A percentile compares a stretch with the other conserved stretches of the same genome.
Conservation (phyloP, 306 rosid species). For the Quercus engelmannii region DNA sequence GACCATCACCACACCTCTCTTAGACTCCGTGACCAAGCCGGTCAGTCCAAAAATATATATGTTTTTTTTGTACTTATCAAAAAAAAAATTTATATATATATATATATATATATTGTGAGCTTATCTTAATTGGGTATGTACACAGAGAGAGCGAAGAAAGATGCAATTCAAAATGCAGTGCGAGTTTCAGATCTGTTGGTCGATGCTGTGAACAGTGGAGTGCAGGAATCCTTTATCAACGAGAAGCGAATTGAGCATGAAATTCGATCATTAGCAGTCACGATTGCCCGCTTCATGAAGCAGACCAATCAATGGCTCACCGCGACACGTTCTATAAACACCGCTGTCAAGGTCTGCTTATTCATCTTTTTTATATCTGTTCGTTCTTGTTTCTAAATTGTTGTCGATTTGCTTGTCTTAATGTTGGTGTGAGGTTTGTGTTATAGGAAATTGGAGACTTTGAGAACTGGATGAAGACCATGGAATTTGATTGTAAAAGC, state of each 20-base stretch:
- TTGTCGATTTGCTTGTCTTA: too few species aligned
- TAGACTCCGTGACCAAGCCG: not conserved
- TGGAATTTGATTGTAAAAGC: too few species aligned
- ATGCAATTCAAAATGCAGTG: constrained; percentile 50
- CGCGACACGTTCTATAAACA: constrained; percentile 67
- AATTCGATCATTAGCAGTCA: constrained; percentile 58
- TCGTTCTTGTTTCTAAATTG: not conserved
- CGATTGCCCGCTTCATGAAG: constrained; percentile 66
- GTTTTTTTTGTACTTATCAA: too few species aligned
- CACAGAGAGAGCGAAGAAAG: constrained; percentile 70
- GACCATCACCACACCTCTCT: constrained; percentile 55
- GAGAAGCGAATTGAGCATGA: constrained; percentile 85
- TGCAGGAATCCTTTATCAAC: constrained; percentile 60
- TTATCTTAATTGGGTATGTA: not conserved
- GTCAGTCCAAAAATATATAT: too few species aligned
- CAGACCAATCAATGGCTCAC: constrained; percentile 89
- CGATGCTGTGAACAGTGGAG: constrained; percentile 78
- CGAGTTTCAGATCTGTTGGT: constrained; percentile 74
- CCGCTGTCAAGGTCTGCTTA: constrained; percentile 64
- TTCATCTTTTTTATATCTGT: not conserved
- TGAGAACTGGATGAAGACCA: too few species aligned
- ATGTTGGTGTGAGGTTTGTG: too few species aligned
- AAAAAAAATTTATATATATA: too few species aligned
- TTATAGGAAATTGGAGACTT: too few species aligned
- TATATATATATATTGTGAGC: not conserved